Base-by-base conservation (phyloP, 495 filamentous ascomycete species). In the Lophium mytilinum region DNA sequence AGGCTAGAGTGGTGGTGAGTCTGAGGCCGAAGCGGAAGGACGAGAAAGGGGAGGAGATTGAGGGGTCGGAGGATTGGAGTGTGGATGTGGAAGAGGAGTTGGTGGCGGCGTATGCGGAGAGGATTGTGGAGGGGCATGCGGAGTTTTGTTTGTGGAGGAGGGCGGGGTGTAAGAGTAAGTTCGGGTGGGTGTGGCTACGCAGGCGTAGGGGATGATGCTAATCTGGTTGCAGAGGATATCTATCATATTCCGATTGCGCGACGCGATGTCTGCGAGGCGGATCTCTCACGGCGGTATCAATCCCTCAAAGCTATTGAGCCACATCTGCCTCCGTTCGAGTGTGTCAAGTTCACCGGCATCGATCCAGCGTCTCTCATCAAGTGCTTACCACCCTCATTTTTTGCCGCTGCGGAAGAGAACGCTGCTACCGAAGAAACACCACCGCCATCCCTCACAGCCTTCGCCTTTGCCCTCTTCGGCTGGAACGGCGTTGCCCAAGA, bases 101-200 rank as follows among this genome's bases (percentile, higher is more conserved):
- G 19, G 86, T 94, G 15, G 78, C 87, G 39, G 83, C 83, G 59
- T 96, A 95, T 62, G 70, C 72, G 6, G 79, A 81, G 41, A 72
- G 87, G 66, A 81, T 95, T 46, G 70, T 86, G 18, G 79, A 80
- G n/a, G 83, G 80, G 21, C 93, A 98, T 68, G 78, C 82, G n/a
- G 85, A 87, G 52, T 81, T 78, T 56, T 98, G 93, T 68, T 77
- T 89, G 12, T 98, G 93, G 94, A 78, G 85, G 60, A 85, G 80
- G 71, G 82, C 79, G 52, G 88, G 88, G 14, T 94, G 89, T 68
- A 88, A 92, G 72, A 87, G 87, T 91, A 72, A 55, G 77, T 42
- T 42, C 4, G 8, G 17, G 9, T 42, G 40, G 17, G 17, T 42
- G 8, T 18, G 4, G 17, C 14, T 42, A 42, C 9, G 2, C 14